A percentile compares a stretch with the other conserved stretches of the same genome.
Conservation (phyloP, 129 eudicot species). For the carrot (Daucus carota) region DNA sequence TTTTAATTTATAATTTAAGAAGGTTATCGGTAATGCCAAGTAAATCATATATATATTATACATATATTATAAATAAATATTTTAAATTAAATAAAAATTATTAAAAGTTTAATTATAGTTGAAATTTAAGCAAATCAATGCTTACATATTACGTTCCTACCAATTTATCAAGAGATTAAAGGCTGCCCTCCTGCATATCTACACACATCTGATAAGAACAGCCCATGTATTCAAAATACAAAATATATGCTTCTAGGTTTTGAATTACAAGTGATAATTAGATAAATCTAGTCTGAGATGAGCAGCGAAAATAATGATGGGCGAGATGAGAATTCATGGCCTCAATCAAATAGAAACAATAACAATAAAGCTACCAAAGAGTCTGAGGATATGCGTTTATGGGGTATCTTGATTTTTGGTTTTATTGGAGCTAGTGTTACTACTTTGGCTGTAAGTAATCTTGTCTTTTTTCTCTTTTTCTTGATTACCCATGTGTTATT, state of each 20-base stretch:
- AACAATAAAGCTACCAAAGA: constrained; percentile 12
- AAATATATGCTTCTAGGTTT: background rate
- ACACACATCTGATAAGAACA: no score
- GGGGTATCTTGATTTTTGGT: constrained; percentile 68
- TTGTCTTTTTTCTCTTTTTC: background rate
- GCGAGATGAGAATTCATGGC: constrained; percentile 13
- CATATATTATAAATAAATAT: no score
- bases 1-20: no score
- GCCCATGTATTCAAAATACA: background rate
- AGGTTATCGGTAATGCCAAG: no score
- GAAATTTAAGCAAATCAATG: no score
- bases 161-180: no score
- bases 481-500: background rate
- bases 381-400: constrained; percentile 36
- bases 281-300: constrained; percentile 7
- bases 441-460: constrained; percentile 46
- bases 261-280: background rate
- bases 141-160: no score
- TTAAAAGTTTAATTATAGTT: no score
- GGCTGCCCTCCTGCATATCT: no score
- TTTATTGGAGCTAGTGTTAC: constrained; percentile 79
- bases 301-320: constrained; percentile 22
- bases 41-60: no score
- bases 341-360: constrained; percentile 14
- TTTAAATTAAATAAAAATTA: no score